A percentile compares a stretch with the other conserved stretches of the same genome.
These are phyloP conservation scores for Candida arabinofermentans DNA, from an alignment of 805 yeast species.

Conservation along the genomic window DNA sequence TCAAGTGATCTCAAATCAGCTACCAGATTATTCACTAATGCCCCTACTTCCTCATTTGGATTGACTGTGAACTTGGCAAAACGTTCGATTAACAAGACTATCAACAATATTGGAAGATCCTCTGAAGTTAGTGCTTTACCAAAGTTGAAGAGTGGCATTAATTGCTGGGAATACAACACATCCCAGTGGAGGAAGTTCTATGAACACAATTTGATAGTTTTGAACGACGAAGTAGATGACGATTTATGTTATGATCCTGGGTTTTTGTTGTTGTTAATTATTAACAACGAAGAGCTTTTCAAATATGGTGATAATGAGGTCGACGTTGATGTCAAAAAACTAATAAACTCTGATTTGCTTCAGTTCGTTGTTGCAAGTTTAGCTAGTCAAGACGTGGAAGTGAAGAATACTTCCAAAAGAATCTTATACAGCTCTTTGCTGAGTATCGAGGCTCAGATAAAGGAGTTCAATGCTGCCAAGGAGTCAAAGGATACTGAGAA, in stretches of 20 bases:
- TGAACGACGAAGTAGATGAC: constrained; percentile 16
- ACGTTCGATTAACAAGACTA: constrained; percentile 45
- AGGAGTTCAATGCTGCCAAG: constrained; percentile 19
- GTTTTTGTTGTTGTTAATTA: constrained; percentile 56
- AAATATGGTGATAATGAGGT: constrained; percentile 19
- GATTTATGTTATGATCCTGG: constrained; percentile 59
- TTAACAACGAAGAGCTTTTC: constrained; percentile 65
- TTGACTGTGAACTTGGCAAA: constrained; percentile 50
- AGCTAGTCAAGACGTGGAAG: constrained; percentile 30
- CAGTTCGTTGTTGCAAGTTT: constrained; percentile 47
- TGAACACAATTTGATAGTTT: constrained; percentile 13
- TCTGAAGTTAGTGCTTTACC: constrained; percentile 30
- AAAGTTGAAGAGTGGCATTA: constrained; percentile 1
- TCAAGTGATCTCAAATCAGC: constrained; percentile 1
- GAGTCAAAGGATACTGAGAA: constrained; percentile 10
- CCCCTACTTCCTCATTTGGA: constrained; percentile 27
- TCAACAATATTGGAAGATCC: constrained; percentile 31
- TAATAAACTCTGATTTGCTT: constrained; percentile 55
- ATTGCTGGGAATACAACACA: constrained; percentile 21
- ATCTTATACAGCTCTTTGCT: constrained; percentile 43
- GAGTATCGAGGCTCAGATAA: constrained; percentile 37
- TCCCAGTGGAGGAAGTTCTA: constrained; percentile 28
- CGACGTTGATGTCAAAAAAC: constrained; percentile 47
- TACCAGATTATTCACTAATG: constrained; percentile 9
- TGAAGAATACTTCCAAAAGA: constrained; percentile 36